phyloP scores from a whole-genome alignment of 2,329 filamentous ascomycete genomes.

The Colletotrichum navitas region DNA sequence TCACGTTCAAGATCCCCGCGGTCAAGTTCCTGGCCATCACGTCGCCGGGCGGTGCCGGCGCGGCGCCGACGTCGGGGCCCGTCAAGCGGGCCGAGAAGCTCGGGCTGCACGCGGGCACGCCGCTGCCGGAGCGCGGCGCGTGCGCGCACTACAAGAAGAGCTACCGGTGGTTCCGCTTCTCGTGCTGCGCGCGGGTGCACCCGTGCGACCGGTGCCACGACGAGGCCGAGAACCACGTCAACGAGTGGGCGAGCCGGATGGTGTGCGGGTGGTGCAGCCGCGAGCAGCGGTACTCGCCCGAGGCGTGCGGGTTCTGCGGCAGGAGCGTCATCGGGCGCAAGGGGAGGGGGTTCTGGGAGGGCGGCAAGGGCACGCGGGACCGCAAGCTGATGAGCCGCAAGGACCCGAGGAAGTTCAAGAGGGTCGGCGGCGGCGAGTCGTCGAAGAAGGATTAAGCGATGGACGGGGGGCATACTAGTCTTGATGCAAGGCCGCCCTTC shows the following conservation, averaged over 20 bases:
- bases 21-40: slow-evolving; percentile 82
- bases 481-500: background rate
- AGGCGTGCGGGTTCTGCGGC: slow-evolving; percentile 81
- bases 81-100: slow-evolving; percentile 65
- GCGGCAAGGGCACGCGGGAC: slow-evolving; percentile 84
- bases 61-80: slow-evolving; percentile 55
- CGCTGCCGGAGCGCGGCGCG: slow-evolving; percentile 65
- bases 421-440: slow-evolving; percentile 61
- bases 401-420: slow-evolving; percentile 80
- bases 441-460: slow-evolving; percentile 50
- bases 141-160: slow-evolving; percentile 71
- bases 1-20: slow-evolving; percentile 83
- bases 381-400: slow-evolving; percentile 78
- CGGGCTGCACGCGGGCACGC: slow-evolving; percentile 68
- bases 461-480: background rate
- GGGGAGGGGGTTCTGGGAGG: slow-evolving; percentile 85
- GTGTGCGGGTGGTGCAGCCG: slow-evolving; percentile 84
- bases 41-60: slow-evolving; percentile 59
- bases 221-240: slow-evolving; percentile 74
- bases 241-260: slow-evolving; percentile 88
- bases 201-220: slow-evolving; percentile 83
- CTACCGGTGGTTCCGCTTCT: slow-evolving; percentile 75
- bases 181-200: slow-evolving; percentile 70
- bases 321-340: slow-evolving; percentile 75
- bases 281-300: slow-evolving; percentile 83